A percentile compares a stretch with the other conserved stretches of the same genome.
phyloP scores from a whole-genome alignment of 2,329 filamentous ascomycete genomes.

The Pseudocercospora crystallina region DNA sequence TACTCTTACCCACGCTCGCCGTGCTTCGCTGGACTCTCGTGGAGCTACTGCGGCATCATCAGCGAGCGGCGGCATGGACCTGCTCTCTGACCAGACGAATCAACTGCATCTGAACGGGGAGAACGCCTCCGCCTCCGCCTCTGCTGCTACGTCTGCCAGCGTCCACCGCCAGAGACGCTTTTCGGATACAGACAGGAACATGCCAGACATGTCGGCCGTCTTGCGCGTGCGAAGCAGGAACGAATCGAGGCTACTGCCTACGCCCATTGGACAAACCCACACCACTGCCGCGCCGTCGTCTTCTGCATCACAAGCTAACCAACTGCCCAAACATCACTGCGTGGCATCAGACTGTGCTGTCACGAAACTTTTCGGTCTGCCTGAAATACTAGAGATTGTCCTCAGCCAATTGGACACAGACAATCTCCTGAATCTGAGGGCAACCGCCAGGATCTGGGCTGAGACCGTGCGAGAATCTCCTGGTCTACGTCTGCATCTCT shows the following conservation, averaged over 20 bases:
- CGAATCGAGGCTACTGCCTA: not conserved
- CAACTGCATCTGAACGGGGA: too few species aligned
- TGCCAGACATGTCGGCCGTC: not conserved
- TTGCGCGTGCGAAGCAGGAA: not conserved
- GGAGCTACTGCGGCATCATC: too few species aligned
- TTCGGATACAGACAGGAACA: conserved; percentile 10
- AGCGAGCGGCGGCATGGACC: too few species aligned
- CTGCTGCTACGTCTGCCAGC: too few species aligned
- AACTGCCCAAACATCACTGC: conserved; percentile 5
- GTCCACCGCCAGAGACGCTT: conserved; percentile 17
- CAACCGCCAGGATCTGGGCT: conserved; percentile 22
- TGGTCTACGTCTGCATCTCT: conserved; percentile 26
- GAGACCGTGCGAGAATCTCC: conserved; percentile 22
- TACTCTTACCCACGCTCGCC: too few species aligned
- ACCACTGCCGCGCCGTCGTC: not conserved
- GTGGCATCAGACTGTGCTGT: conserved; percentile 20
- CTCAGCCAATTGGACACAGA: conserved; percentile 21
- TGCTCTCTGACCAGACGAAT: too few species aligned
- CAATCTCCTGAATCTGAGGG: conserved; percentile 20
- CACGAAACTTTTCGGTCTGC: conserved; percentile 23
- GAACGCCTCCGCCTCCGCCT: too few species aligned
- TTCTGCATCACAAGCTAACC: not conserved
- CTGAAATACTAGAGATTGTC: conserved; percentile 28
- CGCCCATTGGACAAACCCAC: not conserved
- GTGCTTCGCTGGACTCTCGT: too few species aligned